Base-by-base conservation (phyloP, 2,329 filamentous ascomycete genomes). In the Fusarium sp. region DNA sequence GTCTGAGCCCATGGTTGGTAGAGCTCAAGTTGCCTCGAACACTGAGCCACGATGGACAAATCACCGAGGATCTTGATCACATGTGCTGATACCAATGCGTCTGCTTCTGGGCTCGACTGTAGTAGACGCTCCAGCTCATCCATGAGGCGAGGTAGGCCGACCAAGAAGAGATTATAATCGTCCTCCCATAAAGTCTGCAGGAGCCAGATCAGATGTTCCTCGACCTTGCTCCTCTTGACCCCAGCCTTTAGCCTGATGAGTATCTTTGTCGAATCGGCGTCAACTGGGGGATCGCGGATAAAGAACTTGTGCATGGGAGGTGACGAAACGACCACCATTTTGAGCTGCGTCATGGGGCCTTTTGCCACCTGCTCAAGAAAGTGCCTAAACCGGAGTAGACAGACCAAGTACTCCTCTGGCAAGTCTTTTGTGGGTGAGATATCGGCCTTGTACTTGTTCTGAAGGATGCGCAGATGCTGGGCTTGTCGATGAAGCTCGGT, bases 111-210 rank as follows among this genome's bases (percentile, higher is more conserved):
- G 7, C 87, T 83, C 1, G 77, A 71, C 60, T 84, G 71, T 2
- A 87, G 64, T 5, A 87, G 78, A 9, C 84, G 83, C 27, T 86
- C 85, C 2, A 89, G 75, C 72, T 89, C 86, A 67, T 90, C 87
- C 14, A 88, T 68, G 1, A 86, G 31, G 6, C 75, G 74, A 3
- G 81, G 77, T 29, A 86, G 66, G 4, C 82, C 71, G 9, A 68
- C 60, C 1, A 85, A 58, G 49, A 82, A 80, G 2, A 84, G 70
- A 3, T 77, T 17, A 0, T 78, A 4, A 3, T 63, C 77, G 42
- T 84, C 80, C 49, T 85, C 82, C 78, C 81, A 84, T 8, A 87
- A 62, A 0, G 74, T 81, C 3, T 58, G 49, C 4, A 87, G 76
- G 0, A 86, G 77, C 80, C 80, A 84, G 1, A 82, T n/a, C 0